Conservation (phyloP, 2,329 filamentous ascomycete species). For the Aspergillus alliaceus region DNA sequence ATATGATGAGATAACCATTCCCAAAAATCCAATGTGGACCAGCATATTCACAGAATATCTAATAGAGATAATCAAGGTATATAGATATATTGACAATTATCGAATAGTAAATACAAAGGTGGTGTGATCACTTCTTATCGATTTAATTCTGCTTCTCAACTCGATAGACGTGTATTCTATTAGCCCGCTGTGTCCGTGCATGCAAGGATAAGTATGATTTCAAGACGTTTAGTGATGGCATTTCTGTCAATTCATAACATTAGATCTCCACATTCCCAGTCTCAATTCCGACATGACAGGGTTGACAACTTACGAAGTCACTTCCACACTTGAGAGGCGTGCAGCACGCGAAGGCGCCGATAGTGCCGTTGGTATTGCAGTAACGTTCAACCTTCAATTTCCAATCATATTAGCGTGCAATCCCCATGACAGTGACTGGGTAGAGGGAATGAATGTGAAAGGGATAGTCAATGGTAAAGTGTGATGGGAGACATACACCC, state of each 20-base stretch:
- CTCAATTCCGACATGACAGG: neutral
- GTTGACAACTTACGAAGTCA: neutral
- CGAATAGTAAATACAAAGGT: neutral
- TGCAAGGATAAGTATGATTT: neutral
- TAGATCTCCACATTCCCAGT: neutral
- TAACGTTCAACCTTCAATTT: neutral
- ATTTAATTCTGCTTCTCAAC: neutral
- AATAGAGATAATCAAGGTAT: neutral
- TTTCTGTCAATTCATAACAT: neutral
- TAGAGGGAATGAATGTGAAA: neutral
- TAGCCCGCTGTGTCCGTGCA: neutral
- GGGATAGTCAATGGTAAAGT: neutral
- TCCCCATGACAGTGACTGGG: neutral
- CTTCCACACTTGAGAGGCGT: neutral
- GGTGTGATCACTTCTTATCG: neutral
- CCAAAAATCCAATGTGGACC: too few relatives aligned
- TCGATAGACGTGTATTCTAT: neutral
- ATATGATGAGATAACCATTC: too few relatives aligned
- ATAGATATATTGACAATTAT: neutral
- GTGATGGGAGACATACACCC: slow-evolving; percentile 4
- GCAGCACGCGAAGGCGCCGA: neutral
- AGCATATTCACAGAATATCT: too few relatives aligned
- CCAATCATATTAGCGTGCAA: neutral
- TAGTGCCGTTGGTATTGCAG: neutral
- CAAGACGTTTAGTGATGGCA: neutral